These are phyloP conservation scores for Amanita inopinata DNA, from an alignment of 768 basidiomycete species.

Conservation along the genomic window DNA sequence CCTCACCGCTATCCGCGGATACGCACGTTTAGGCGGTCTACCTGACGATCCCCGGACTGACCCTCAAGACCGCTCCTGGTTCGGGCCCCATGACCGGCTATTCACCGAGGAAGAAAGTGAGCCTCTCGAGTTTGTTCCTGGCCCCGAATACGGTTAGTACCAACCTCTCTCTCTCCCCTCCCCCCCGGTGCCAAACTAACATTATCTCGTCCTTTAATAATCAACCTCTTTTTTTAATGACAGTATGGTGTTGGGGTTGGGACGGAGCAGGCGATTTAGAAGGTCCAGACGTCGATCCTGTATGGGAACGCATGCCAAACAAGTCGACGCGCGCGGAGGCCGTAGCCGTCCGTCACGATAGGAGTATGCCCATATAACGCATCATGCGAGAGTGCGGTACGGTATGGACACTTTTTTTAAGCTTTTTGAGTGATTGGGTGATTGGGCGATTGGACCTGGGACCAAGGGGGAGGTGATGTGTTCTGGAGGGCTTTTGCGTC, in stretches of 20 bases:
- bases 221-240: not conserved
- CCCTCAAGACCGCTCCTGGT: conserved; percentile 97
- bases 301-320: conserved; percentile 84
- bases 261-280: conserved; percentile 97
- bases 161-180: too few species aligned
- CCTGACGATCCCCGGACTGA: conserved; percentile 95
- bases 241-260: conserved; percentile 99
- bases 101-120: conserved; percentile 86
- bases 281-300: conserved; percentile 94
- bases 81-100: conserved; percentile 91
- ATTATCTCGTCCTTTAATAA: not conserved
- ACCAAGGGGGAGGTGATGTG: too few species aligned
- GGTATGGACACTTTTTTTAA: too few species aligned
- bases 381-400: too few species aligned
- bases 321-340: conserved; percentile 46
- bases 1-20: conserved; percentile 92
- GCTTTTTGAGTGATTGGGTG: too few species aligned
- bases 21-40: conserved; percentile 88
- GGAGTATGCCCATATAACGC: conserved; percentile 27
- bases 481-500: too few species aligned
- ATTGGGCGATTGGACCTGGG: too few species aligned
- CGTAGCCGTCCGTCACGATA: conserved; percentile 64
- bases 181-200: too few species aligned
- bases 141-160: conserved; percentile 81
- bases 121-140: conserved; percentile 63